These are phyloP conservation scores for Oryza glaberrima DNA, from an alignment of 176 grass and related monocot species.

Conservation along the genomic window DNA sequence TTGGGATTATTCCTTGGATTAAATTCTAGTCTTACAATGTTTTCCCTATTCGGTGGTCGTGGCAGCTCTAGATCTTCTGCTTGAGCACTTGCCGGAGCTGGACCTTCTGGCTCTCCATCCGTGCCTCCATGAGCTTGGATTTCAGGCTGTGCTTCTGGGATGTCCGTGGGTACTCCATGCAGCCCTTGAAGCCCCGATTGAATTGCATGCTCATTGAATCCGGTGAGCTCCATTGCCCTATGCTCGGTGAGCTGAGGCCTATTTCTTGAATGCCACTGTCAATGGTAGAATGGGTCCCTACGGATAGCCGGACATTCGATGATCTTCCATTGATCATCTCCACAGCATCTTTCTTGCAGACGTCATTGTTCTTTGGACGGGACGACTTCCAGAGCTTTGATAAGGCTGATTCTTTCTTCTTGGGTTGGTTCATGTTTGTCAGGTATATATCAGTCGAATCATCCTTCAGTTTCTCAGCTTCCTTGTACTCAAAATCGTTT, in stretches of 20 bases:
- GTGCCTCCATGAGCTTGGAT: slow-evolving; percentile 84
- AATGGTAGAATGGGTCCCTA: slow-evolving; percentile 61
- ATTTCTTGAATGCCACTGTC: slow-evolving; percentile 68
- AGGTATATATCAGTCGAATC: slow-evolving; percentile 37
- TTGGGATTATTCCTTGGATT: slow-evolving; percentile 52
- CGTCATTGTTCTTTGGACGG: slow-evolving; percentile 62
- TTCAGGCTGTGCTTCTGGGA: slow-evolving; percentile 93
- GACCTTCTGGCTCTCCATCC: slow-evolving; percentile 90
- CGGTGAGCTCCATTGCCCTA: slow-evolving; percentile 79
- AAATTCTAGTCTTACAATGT: slow-evolving; percentile 38
- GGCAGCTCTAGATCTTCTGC: slow-evolving; percentile 75
- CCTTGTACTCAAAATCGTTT: slow-evolving; percentile 43
- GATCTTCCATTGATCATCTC: slow-evolving; percentile 60
- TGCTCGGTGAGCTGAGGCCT: slow-evolving; percentile 59
- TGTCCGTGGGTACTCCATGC: slow-evolving; percentile 80
- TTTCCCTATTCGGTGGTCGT: slow-evolving; percentile 11
- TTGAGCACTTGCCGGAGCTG: slow-evolving; percentile 92
- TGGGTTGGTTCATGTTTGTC: slow-evolving; percentile 56
- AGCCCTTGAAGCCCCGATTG: slow-evolving; percentile 69
- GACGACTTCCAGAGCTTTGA: slow-evolving; percentile 90
- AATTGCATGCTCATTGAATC: slow-evolving; percentile 74
- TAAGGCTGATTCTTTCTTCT: slow-evolving; percentile 87
- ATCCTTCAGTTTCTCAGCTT: slow-evolving; percentile 50
- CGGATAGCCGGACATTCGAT: slow-evolving; percentile 60
- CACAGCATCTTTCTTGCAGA: slow-evolving; percentile 57